These are phyloP conservation scores for Sicyos edulis DNA, from an alignment of 306 rosid species.

Conservation along the genomic window DNA sequence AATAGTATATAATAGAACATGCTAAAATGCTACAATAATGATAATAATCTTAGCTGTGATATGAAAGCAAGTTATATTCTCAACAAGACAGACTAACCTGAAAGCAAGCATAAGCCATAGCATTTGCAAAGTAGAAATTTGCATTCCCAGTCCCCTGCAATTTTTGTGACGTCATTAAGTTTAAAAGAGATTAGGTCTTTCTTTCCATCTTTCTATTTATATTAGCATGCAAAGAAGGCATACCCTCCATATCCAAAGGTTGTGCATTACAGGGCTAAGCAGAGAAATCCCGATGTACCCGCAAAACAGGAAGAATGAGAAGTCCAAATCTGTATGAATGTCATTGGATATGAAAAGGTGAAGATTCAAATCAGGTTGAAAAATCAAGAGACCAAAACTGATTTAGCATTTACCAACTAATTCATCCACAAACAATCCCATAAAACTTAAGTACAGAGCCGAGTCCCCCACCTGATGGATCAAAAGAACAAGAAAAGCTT, in stretches of 20 bases:
- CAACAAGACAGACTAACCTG: constrained; percentile 47
- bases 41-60: neutral
- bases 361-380: constrained; percentile 13
- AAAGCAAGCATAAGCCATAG: constrained; percentile 78
- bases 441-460: constrained; percentile 70
- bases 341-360: constrained; percentile 29
- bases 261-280: constrained; percentile 98
- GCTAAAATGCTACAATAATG: neutral
- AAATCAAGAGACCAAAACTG: neutral
- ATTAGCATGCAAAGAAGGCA: constrained; percentile 27
- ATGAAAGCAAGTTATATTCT: neutral
- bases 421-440: constrained; percentile 83
- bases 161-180: constrained; percentile 23
- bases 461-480: constrained; percentile 33
- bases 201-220: constrained; percentile 10
- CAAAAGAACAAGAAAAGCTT: constrained; percentile 22
- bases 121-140: constrained; percentile 32
- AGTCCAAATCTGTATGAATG: constrained; percentile 73
- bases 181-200: constrained; percentile 7
- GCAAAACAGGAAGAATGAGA: constrained; percentile 81
- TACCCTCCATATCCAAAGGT: constrained; percentile 98
- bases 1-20: no score
- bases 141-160: constrained; percentile 96
- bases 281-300: constrained; percentile 82
- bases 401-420: constrained; percentile 58